Base-by-base conservation (phyloP, 768 basidiomycete genomes). In the Serendipita sp. region DNA sequence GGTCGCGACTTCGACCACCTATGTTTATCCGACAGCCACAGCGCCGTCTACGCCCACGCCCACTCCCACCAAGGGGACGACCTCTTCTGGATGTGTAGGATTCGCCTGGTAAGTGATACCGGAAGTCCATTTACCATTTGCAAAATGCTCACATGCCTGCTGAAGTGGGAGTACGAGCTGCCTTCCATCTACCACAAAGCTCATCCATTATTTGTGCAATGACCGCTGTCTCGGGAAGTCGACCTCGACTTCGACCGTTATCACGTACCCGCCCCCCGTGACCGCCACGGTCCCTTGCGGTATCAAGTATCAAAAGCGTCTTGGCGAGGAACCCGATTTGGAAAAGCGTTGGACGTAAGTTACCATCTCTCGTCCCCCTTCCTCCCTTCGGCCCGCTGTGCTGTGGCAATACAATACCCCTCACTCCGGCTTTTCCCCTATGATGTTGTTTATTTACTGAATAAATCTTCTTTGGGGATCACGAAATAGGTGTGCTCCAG, bases 331-430 rank as follows among this genome's bases (percentile, higher is more conserved):
- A n/a, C 27, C 3, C 8, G 55, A 60, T 3, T 34, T 60, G 27
- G 55, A 60, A 36, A 60, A 60, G 34, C 55, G 55, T n/a, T 16
- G 16, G 27, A 60, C 55, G 55, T 60, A n/a, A 60, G 55, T 50
- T n/a, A 50, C n/a, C 48, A 31, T 31, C 11, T 1, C 44, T 45
- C 44, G 44, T 18, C 18, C 44, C 44, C 13, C 18, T 45, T 11
- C 23, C 23, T 23, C 23, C 23, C 23, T 23, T 23, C 23, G 23
- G 23, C 23, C 23, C 23, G 23, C 23, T 23, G 23, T 23, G 23
- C 23, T 23, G 23, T 23, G 23, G 23, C 23, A 23, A 23, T 23
- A 23, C 23, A 23, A 23, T 23, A 23, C 23, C 23, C 23, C 23
- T 23, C 23, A 23, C 23, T 23, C 23, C 23, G 23, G 23, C 23